Evolutionary conservation across 1,284 basidiomycete genomes (phyloP).

Genomic region (Lentinula novae-zelandiae): DNA sequence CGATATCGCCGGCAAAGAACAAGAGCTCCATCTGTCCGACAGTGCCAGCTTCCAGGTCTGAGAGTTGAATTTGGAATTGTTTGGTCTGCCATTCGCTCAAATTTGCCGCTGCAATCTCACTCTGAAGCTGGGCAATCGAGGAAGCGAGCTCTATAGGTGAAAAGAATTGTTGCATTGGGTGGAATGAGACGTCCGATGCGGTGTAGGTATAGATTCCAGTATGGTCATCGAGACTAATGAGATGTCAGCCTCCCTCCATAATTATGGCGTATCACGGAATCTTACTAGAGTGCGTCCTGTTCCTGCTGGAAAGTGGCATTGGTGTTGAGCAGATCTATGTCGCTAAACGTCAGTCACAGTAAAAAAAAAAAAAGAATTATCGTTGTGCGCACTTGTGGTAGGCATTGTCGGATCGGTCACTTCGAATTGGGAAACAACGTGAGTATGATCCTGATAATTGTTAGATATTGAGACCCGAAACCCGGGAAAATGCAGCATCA

Average conservation of each 20-base stretch:
- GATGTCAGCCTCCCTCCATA: no score
- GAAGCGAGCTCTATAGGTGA: background rate
- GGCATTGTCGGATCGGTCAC: background rate
- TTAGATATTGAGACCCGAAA: background rate
- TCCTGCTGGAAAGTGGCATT: slow-evolving; percentile 8
- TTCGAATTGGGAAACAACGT: background rate
- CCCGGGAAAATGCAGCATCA: no score
- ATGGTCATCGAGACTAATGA: background rate
- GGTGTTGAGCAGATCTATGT: background rate
- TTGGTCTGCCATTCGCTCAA: slow-evolving; percentile 5
- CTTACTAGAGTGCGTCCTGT: slow-evolving; percentile 5
- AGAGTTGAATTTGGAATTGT: background rate
- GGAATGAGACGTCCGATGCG: background rate
- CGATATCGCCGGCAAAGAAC: background rate
- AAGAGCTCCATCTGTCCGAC: slow-evolving; percentile 7
- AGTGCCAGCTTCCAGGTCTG: background rate
- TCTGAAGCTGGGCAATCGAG: background rate
- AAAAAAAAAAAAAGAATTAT: no score
- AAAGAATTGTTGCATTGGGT: slow-evolving; percentile 3
- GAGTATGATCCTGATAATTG: background rate
- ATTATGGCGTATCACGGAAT: background rate
- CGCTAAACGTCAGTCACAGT: no score
- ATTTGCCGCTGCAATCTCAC: background rate
- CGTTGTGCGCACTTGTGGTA: background rate
- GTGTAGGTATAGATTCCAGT: slow-evolving; percentile 6